These are phyloP conservation scores for Fusarium goolgardi DNA, from an alignment of 2,329 filamentous ascomycete genomes.

Conservation along the genomic window DNA sequence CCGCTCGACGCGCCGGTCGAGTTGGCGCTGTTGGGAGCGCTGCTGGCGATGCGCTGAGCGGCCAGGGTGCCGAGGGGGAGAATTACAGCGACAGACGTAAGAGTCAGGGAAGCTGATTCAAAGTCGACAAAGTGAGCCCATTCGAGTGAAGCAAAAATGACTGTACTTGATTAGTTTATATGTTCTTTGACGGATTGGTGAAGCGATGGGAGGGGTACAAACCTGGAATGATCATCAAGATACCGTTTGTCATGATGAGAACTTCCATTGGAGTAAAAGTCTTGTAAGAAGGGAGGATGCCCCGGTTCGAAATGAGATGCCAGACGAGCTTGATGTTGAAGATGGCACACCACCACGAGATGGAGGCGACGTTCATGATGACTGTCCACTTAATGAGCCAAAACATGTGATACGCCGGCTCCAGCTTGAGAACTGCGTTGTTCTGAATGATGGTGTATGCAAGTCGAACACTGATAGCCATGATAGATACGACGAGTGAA, in stretches of 20 bases:
- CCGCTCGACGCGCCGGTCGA: constrained; percentile 34
- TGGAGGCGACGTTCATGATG: constrained; percentile 55
- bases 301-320: constrained; percentile 61
- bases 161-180: constrained; percentile 48
- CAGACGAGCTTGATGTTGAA: constrained; percentile 64
- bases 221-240: constrained; percentile 69
- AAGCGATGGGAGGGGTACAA: constrained; percentile 29
- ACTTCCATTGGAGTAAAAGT: constrained; percentile 64
- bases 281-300: constrained; percentile 57
- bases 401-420: constrained; percentile 41
- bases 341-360: constrained; percentile 66
- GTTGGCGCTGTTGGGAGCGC: constrained; percentile 38
- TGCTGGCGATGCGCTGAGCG: constrained; percentile 58
- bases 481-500: constrained; percentile 53
- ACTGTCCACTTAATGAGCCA: constrained; percentile 56
- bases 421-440: constrained; percentile 44
- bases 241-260: constrained; percentile 65
- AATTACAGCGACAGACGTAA: constrained; percentile 62
- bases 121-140: constrained; percentile 57
- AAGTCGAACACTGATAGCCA: constrained; percentile 50
- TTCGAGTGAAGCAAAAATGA: constrained; percentile 63
- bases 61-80: constrained; percentile 65
- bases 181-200: neutral
- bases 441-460: constrained; percentile 54
- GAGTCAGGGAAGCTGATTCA: constrained; percentile 62